These are phyloP conservation scores for Ophiostoma tasmaniense DNA, from an alignment of 2,329 filamentous ascomycete genomes.

Conservation along the genomic window DNA sequence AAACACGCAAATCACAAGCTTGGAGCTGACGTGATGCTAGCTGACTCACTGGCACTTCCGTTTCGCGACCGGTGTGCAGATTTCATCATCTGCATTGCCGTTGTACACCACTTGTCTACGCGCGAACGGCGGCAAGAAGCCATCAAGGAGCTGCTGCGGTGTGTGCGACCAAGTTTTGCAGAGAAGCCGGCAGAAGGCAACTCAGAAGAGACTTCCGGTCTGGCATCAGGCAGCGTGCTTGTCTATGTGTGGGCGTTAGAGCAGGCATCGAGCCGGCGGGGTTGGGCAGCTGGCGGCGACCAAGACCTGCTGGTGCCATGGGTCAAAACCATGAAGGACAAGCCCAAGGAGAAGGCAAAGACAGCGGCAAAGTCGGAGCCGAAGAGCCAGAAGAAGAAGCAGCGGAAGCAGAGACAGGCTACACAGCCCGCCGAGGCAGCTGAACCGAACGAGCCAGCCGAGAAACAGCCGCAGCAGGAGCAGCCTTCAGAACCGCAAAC, in stretches of 20 bases:
- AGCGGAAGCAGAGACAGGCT: constrained; percentile 11
- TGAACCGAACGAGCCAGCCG: neutral
- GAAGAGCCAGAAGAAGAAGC: neutral
- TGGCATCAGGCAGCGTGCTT: constrained; percentile 53
- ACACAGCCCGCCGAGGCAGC: neutral
- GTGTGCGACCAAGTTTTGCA: constrained; percentile 38
- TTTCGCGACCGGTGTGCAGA: constrained; percentile 56
- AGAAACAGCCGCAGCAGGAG: neutral
- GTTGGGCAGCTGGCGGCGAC: constrained; percentile 74
- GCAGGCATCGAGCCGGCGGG: constrained; percentile 75
- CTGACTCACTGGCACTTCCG: constrained; percentile 75
- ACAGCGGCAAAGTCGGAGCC: neutral
- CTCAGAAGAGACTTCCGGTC: neutral
- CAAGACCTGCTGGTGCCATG: constrained; percentile 96
- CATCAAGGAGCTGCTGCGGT: constrained; percentile 60
- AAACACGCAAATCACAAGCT: constrained; percentile 22
- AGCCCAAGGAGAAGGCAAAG: neutral
- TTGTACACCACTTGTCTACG: constrained; percentile 88
- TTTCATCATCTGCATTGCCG: constrained; percentile 89
- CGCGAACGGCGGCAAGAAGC: constrained; percentile 62
- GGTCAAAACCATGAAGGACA: constrained; percentile 43
- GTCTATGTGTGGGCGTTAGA: constrained; percentile 95
- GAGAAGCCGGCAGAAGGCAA: neutral
- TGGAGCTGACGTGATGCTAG: constrained; percentile 60
- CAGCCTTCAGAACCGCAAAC: neutral